A percentile compares a stretch with the other conserved stretches of the same genome.
Conservation (phyloP, 345 rosid genomes). For the Eucalyptus cloeziana region DNA sequence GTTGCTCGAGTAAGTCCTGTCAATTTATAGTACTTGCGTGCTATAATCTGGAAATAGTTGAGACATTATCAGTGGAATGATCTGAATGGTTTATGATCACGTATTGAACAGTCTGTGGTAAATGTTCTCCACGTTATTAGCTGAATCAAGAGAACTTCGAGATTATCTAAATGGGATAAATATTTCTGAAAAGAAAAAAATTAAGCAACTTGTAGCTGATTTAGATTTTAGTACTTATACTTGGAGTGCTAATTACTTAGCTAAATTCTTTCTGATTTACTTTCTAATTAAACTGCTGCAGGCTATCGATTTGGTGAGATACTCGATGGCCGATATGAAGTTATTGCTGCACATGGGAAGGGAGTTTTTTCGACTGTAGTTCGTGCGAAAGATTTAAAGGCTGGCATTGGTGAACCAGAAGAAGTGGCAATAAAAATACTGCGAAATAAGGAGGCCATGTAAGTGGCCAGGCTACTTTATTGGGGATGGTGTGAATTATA, state of each 20-base stretch:
- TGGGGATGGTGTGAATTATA: background rate
- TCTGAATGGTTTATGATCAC: background rate
- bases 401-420: conserved; percentile 56
- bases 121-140: background rate
- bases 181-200: background rate
- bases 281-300: conserved; percentile 1
- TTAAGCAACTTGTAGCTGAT: background rate
- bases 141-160: background rate
- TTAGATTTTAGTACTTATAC: background rate
- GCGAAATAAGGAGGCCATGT: conserved; percentile 95
- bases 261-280: background rate
- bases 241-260: background rate
- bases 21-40: background rate
- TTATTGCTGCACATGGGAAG: conserved; percentile 94
- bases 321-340: conserved; percentile 93
- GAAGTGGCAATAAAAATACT: conserved; percentile 94
- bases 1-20: background rate
- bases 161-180: background rate
- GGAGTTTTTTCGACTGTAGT: conserved; percentile 96
- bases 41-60: background rate
- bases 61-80: background rate
- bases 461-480: background rate
- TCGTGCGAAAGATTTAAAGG: conserved; percentile 83
- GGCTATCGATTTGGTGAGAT: conserved; percentile 95
- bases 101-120: background rate